Evolutionary conservation across 106 monocot species (phyloP).

Genomic region (Chionographis japonica): DNA sequence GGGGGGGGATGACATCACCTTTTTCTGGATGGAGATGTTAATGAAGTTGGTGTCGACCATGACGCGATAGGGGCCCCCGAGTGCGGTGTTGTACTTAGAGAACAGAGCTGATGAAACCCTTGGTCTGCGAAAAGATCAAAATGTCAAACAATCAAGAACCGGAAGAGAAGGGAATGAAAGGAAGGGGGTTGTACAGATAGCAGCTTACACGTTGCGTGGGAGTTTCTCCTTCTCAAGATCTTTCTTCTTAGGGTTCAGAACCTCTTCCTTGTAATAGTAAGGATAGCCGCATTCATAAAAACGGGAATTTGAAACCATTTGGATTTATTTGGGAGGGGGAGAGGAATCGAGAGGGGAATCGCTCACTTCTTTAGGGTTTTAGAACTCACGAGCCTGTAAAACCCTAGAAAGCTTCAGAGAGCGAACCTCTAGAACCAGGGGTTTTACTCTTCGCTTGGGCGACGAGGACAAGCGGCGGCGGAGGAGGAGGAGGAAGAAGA

Average conservation of each 20-base stretch:
- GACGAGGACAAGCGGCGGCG: too few relatives aligned
- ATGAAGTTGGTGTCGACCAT: conserved; percentile 47
- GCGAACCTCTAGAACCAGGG: too few relatives aligned
- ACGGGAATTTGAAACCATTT: too few relatives aligned
- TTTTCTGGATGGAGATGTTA: conserved; percentile 44
- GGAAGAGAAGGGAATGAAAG: not conserved
- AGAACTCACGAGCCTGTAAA: conserved; percentile 40
- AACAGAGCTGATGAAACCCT: conserved; percentile 28
- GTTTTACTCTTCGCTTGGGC: too few relatives aligned
- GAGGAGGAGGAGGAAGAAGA: too few relatives aligned
- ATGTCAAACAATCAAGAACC: not conserved
- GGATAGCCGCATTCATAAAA: not conserved
- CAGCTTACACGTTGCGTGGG: conserved; percentile 65
- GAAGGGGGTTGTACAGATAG: not conserved
- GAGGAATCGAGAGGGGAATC: not conserved
- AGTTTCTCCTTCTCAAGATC: conserved; percentile 71
- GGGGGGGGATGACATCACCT: conserved; percentile 1
- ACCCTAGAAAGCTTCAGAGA: not conserved
- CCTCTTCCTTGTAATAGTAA: conserved; percentile 59
- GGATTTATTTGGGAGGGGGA: not conserved
- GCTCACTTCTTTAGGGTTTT: conserved; percentile 69
- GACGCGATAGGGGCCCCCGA: conserved; percentile 32
- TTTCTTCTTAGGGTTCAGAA: conserved; percentile 77
- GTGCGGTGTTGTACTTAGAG: conserved; percentile 40
- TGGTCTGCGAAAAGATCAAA: conserved; percentile 13